Conservation (phyloP, 345 rosid genomes). For the Gossypium anomalum region DNA sequence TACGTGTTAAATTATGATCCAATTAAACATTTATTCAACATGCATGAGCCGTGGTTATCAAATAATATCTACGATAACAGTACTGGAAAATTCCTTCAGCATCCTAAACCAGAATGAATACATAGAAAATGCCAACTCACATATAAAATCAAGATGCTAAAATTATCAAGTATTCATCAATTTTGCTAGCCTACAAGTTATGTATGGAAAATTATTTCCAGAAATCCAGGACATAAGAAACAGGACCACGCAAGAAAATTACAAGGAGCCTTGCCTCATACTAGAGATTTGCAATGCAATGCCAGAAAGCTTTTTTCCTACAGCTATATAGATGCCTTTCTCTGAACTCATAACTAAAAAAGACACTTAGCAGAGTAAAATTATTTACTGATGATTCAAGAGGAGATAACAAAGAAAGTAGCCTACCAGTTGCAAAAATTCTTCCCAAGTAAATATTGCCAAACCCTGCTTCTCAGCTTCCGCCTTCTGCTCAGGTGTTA, state of each 20-base stretch:
- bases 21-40: not conserved
- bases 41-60: not conserved
- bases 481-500: conserved; percentile 55
- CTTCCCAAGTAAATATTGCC: conserved; percentile 72
- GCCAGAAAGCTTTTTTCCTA: not conserved
- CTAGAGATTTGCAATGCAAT: not conserved
- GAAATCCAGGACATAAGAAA: conserved; percentile 9
- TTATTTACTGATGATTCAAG: not conserved
- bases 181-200: not conserved
- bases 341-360: not conserved
- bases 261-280: not conserved
- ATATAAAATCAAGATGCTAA: not conserved
- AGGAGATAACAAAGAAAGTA: conserved; percentile 6
- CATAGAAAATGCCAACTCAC: not conserved
- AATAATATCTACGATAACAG: conserved; percentile 1
- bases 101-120: not conserved
- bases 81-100: not conserved
- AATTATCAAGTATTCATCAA: not conserved
- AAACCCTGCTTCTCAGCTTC: conserved; percentile 59
- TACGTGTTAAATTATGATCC: not conserved
- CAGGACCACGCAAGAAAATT: not conserved
- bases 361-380: not conserved
- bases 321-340: not conserved
- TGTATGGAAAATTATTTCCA: not conserved
- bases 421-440: conserved; percentile 69